Conservation (phyloP, 192 early-diverging fungal species). For the Coemansia sp. region DNA sequence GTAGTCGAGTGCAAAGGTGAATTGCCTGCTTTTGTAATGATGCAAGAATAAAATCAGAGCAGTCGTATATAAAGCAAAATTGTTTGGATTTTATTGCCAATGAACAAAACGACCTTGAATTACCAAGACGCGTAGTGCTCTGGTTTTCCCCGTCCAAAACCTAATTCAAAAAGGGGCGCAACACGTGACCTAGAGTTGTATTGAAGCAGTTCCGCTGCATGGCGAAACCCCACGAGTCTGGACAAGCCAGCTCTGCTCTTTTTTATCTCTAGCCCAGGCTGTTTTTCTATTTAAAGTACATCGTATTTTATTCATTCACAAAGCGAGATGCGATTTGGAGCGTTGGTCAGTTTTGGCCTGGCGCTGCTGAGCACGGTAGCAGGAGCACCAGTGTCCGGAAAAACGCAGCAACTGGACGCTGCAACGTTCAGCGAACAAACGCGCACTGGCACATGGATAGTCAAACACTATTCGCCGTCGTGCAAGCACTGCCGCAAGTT, state of each 20-base stretch:
- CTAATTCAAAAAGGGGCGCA: too few species aligned
- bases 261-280: too few species aligned
- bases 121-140: too few species aligned
- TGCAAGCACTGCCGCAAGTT: constrained; percentile 80
- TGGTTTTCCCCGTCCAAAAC: too few species aligned
- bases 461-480: constrained; percentile 84
- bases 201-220: too few species aligned
- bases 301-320: too few species aligned
- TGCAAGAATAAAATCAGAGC: background rate
- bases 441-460: constrained; percentile 65
- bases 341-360: background rate
- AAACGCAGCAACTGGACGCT: constrained; percentile 22
- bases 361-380: background rate
- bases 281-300: too few species aligned
- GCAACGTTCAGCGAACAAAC: constrained; percentile 52
- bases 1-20: background rate
- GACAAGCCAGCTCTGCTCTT: too few species aligned
- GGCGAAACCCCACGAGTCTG: too few species aligned
- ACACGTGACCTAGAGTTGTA: too few species aligned
- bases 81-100: background rate
- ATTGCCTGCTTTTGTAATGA: background rate
- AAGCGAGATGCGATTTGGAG: background rate
- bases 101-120: background rate
- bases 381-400: background rate
- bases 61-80: background rate